A percentile compares a stretch with the other conserved stretches of the same genome.
Evolutionary conservation across 2,329 filamentous ascomycete species (phyloP).

Genomic region (Aspergillus sp.): DNA sequence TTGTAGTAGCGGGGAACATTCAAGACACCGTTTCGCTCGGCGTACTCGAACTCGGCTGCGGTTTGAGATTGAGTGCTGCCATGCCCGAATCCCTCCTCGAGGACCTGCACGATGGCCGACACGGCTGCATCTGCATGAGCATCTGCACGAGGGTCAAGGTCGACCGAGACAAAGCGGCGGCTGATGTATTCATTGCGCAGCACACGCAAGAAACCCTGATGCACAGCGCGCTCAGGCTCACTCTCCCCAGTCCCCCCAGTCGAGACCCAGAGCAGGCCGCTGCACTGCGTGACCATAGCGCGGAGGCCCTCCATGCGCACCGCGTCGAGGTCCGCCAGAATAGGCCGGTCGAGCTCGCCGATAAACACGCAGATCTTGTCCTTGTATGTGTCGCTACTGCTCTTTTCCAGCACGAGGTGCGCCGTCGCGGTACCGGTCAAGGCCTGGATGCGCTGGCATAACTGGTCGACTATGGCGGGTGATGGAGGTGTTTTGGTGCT

Average conservation of each 20-base stretch:
- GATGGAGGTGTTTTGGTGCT: not conserved
- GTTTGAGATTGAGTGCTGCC: not conserved
- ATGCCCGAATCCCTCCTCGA: not conserved
- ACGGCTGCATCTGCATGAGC: not conserved
- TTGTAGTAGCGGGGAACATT: conserved; percentile 1
- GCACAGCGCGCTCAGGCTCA: not conserved
- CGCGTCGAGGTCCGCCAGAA: not conserved
- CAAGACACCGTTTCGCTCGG: conserved; percentile 3
- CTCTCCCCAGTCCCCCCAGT: not conserved
- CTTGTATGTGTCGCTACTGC: not conserved
- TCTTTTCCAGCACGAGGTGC: not conserved
- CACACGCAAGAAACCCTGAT: conserved; percentile 1
- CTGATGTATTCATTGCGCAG: conserved; percentile 1
- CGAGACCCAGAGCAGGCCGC: conserved; percentile 5
- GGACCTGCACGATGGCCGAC: not conserved
- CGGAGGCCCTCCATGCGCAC: not conserved
- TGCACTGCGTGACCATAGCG: not conserved
- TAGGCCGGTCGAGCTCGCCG: not conserved
- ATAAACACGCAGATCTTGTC: not conserved
- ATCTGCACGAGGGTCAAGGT: not conserved
- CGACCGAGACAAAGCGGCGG: not conserved
- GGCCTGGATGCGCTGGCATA: not conserved
- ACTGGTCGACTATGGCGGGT: not conserved
- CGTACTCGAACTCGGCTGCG: not conserved
- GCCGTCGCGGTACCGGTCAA: not conserved